Evolutionary conservation across 2,329 filamentous ascomycete genomes (phyloP).

Genomic region (Pyrenochaeta sp.): DNA sequence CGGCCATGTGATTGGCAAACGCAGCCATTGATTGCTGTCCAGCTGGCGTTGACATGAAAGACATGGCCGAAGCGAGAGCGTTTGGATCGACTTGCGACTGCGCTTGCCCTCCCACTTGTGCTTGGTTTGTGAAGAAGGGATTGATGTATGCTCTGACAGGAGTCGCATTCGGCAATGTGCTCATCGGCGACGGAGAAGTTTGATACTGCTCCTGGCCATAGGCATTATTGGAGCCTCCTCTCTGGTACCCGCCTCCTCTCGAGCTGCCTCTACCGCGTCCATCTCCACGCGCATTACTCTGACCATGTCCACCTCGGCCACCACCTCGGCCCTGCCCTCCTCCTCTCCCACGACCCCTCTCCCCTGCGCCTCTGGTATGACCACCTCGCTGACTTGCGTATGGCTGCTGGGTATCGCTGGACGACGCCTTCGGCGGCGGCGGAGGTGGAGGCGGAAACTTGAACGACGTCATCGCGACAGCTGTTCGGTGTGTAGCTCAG

Average conservation of each 20-base stretch:
- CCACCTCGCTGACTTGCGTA: slow-evolving; percentile 43
- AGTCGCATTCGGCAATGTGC: neutral
- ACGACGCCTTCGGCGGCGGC: slow-evolving; percentile 45
- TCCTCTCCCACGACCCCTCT: slow-evolving; percentile 42
- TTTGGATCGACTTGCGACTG: slow-evolving; percentile 30
- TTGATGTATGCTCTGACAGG: slow-evolving; percentile 17
- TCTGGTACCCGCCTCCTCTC: slow-evolving; percentile 29
- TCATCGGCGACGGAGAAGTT: slow-evolving; percentile 5
- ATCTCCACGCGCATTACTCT: slow-evolving; percentile 21
- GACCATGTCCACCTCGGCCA: slow-evolving; percentile 27
- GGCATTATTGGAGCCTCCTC: slow-evolving; percentile 2
- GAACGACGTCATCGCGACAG: slow-evolving; percentile 44
- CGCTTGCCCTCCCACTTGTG: slow-evolving; percentile 10
- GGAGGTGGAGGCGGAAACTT: slow-evolving; percentile 61
- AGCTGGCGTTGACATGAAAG: slow-evolving; percentile 39
- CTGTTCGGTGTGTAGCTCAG: neutral
- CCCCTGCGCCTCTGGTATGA: slow-evolving; percentile 25
- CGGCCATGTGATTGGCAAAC: slow-evolving; percentile 33
- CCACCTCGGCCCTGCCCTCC: slow-evolving; percentile 26
- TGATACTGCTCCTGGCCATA: slow-evolving; percentile 15
- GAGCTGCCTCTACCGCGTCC: slow-evolving; percentile 24
- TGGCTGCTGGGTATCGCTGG: slow-evolving; percentile 33
- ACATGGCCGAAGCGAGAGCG: slow-evolving; percentile 38
- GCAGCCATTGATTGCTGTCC: slow-evolving; percentile 39
- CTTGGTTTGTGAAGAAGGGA: slow-evolving; percentile 19